phyloP scores from a whole-genome alignment of 805 yeast genomes.

The Myxozyma monticola region DNA sequence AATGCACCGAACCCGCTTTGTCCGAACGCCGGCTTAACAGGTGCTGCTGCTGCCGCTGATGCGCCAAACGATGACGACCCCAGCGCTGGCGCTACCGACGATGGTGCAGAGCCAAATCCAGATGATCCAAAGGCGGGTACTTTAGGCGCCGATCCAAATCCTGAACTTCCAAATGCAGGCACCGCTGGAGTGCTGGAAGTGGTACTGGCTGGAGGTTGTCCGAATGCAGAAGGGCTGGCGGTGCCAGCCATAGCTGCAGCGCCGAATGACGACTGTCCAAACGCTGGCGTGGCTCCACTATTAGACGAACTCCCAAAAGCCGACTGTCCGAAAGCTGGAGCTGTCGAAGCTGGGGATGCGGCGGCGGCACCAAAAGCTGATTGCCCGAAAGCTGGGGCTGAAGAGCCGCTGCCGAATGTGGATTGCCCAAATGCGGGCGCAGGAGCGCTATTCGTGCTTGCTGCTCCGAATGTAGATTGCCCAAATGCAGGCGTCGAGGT shows the following conservation, averaged over 20 bases:
- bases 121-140: slow-evolving; percentile 4
- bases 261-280: slow-evolving; percentile 2
- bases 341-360: slow-evolving; percentile 6
- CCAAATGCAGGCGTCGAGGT: slow-evolving; percentile 5
- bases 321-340: slow-evolving; percentile 1
- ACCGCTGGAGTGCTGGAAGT: neutral
- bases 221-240: neutral
- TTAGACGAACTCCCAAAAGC: slow-evolving; percentile 2
- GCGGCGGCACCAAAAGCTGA: slow-evolving; percentile 1
- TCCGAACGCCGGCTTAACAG: slow-evolving; percentile 1
- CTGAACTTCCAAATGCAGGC: slow-evolving; percentile 14
- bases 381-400: no score
- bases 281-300: slow-evolving; percentile 1
- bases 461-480: slow-evolving; percentile 2
- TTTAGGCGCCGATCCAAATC: slow-evolving; percentile 7
- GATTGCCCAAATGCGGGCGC: slow-evolving; percentile 12
- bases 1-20: slow-evolving; percentile 4
- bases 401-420: no score
- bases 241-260: neutral
- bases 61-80: neutral
- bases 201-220: neutral
- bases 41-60: neutral
- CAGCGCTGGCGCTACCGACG: slow-evolving; percentile 2
- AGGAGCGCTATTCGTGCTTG: slow-evolving; percentile 1
- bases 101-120: neutral